phyloP scores from a whole-genome alignment of 129 eudicot genomes.

The Saposhnikovia divaricata region DNA sequence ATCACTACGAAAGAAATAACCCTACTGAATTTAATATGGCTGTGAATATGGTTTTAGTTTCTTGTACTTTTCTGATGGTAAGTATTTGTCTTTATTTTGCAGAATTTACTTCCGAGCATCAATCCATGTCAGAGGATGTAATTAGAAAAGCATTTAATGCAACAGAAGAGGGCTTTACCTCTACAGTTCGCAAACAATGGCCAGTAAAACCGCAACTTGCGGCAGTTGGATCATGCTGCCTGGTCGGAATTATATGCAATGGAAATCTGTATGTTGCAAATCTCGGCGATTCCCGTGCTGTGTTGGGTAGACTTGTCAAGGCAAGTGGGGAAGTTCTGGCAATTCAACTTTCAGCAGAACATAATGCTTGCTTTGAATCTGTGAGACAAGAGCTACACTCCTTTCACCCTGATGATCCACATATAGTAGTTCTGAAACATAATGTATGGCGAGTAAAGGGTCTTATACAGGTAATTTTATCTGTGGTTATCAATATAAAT shows the following conservation, averaged over 20 bases:
- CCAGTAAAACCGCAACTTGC: conserved; percentile 15
- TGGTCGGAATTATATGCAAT: conserved; percentile 22
- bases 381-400: conserved; percentile 26
- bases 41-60: too few relatives aligned
- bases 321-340: conserved; percentile 25
- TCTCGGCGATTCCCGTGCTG: conserved; percentile 30
- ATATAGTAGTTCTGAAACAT: conserved; percentile 24
- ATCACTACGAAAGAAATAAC: too few relatives aligned
- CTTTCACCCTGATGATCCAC: conserved; percentile 24
- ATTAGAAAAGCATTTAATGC: conserved; percentile 11
- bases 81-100: conserved; percentile 3
- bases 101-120: conserved; percentile 51
- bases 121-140: conserved; percentile 16
- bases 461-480: conserved; percentile 23
- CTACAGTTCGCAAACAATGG: conserved; percentile 19
- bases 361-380: conserved; percentile 23
- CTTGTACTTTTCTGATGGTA: neutral
- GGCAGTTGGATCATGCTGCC: conserved; percentile 20
- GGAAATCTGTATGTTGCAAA: conserved; percentile 26
- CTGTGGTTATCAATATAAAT: neutral
- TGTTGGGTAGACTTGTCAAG: conserved; percentile 22
- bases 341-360: conserved; percentile 28
- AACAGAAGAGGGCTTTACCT: conserved; percentile 21
- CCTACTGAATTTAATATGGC: neutral
- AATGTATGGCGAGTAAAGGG: conserved; percentile 36